Percentiles rank a stretch among this genome's conserved stretches.
These are phyloP conservation scores for Tricholoma flavovirens DNA, from an alignment of 768 basidiomycete genomes.

Conservation along the genomic window DNA sequence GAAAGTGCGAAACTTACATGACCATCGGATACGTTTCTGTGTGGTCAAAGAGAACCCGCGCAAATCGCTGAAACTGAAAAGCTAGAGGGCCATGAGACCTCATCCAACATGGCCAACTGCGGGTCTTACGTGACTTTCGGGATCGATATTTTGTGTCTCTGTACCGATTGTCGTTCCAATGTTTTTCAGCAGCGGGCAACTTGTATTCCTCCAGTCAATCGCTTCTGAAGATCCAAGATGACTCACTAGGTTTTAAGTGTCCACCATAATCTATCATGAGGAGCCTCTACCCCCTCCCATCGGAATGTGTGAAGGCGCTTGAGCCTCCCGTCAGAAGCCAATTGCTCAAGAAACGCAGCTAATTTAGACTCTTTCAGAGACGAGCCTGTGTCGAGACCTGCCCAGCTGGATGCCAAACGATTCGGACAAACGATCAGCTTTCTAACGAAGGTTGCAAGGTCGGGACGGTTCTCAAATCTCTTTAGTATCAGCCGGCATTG, in stretches of 20 bases:
- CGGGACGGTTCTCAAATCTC: constrained; percentile 3
- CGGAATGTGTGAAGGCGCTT: constrained; percentile 9
- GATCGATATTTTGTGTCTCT: constrained; percentile 9
- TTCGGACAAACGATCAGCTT: constrained; percentile 9
- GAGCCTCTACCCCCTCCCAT: constrained; percentile 16
- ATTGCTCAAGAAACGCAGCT: constrained; percentile 5
- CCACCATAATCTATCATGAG: constrained; percentile 14
- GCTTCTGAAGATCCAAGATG: neutral
- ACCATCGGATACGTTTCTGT: constrained; percentile 7
- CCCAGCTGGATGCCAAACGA: constrained; percentile 9
- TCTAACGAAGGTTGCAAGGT: constrained; percentile 1
- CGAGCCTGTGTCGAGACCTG: constrained; percentile 4
- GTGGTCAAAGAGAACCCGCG: constrained; percentile 12
- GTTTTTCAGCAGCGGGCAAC: constrained; percentile 12
- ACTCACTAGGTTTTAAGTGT: constrained; percentile 10
- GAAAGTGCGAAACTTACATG: neutral
- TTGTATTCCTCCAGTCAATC: neutral
- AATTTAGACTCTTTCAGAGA: constrained; percentile 9
- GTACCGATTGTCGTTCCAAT: constrained; percentile 15
- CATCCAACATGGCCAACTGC: neutral
- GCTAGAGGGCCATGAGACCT: constrained; percentile 1
- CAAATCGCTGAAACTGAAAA: constrained; percentile 13
- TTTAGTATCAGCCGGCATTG: constrained; percentile 4
- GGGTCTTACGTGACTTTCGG: constrained; percentile 11
- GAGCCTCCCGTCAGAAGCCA: constrained; percentile 9